Conservation (phyloP, 352 stramenopile genomes). For the Phytophthora palmivora region DNA sequence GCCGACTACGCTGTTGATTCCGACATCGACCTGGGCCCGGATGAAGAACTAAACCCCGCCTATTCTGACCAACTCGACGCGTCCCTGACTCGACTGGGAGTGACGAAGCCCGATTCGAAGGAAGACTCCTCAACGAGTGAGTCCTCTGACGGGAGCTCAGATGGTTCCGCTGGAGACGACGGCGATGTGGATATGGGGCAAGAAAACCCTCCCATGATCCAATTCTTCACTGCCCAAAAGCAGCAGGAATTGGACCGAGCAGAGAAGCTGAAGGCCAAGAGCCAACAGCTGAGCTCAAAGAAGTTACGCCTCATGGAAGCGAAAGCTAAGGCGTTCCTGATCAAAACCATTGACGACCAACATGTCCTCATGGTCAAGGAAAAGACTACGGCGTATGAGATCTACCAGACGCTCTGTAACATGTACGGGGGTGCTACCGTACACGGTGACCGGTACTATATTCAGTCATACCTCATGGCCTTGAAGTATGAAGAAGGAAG, state of each 20-base stretch:
- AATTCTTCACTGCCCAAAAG: too few species aligned
- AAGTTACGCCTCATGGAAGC: not conserved
- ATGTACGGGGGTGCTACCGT: too few species aligned
- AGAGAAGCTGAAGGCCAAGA: slow-evolving; percentile 1
- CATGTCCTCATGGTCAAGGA: slow-evolving; percentile 6
- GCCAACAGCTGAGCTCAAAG: not conserved
- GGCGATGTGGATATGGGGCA: too few species aligned
- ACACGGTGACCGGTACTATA: slow-evolving; percentile 9
- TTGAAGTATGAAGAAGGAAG: too few species aligned
- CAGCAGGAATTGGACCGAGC: not conserved
- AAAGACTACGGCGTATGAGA: not conserved
- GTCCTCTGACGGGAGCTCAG: not conserved
- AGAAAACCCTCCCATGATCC: not conserved
- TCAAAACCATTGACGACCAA: slow-evolving; percentile 11
- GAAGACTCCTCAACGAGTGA: not conserved
- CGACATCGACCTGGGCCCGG: not conserved
- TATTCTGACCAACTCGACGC: too few species aligned
- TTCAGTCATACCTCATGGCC: not conserved
- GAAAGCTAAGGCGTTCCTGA: slow-evolving; percentile 1
- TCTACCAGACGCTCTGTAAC: not conserved
- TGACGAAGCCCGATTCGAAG: not conserved
- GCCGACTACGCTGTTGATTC: not conserved
- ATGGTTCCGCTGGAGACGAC: too few species aligned
- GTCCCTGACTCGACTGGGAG: not conserved
- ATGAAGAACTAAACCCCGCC: not conserved